phyloP scores from a whole-genome alignment of 306 rosid species.

The Hylodesmum podocarpum region DNA sequence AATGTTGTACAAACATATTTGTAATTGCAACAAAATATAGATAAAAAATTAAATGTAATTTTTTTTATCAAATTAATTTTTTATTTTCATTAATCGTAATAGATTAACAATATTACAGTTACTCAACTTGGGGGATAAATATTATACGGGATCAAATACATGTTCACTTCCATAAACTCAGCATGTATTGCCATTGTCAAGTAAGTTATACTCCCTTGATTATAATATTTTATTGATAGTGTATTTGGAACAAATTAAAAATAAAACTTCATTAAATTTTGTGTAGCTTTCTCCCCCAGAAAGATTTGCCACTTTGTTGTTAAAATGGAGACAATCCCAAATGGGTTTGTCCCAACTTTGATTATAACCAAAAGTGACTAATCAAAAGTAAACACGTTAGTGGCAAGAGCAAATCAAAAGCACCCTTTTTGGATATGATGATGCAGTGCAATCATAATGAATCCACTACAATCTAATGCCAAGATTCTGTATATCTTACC shows the following conservation, averaged over 20 bases:
- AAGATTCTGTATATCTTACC: slow-evolving; percentile 22
- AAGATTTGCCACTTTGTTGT: slow-evolving; percentile 10
- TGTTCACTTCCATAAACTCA: no score
- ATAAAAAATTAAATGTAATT: not conserved
- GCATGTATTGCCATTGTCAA: no score
- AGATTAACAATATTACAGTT: no score
- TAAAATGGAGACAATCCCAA: slow-evolving; percentile 2
- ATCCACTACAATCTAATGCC: slow-evolving; percentile 31
- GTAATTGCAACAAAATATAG: not conserved
- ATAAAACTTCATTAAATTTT: not conserved
- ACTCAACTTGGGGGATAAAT: no score
- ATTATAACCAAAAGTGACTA: slow-evolving; percentile 3
- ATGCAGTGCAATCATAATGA: slow-evolving; percentile 21
- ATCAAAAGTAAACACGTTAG: slow-evolving; percentile 8
- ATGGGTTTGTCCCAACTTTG: slow-evolving; percentile 23
- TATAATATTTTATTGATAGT: not conserved
- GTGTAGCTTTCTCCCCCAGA: not conserved
- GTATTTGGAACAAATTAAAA: not conserved
- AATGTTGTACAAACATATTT: no score
- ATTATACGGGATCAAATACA: no score
- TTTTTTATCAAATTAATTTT: not conserved
- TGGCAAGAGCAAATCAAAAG: not conserved
- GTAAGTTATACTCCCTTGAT: no score
- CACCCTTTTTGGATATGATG: slow-evolving; percentile 20
- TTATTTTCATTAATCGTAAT: not conserved